Base-by-base conservation (phyloP, 140 eudicot species). In the Flaveria floridana region DNA sequence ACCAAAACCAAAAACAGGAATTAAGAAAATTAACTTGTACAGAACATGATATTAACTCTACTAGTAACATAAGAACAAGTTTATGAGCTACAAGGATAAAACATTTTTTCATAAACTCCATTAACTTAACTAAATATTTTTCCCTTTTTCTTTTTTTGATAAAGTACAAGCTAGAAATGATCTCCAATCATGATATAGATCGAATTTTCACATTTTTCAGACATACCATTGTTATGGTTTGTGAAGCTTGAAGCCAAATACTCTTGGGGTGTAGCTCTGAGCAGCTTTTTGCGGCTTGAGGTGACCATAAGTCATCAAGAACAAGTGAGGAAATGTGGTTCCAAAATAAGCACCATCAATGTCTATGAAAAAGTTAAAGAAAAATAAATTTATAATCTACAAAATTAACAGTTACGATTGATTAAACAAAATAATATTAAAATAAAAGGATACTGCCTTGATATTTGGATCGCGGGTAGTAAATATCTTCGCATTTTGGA, bases 371-470 rank as follows among this genome's bases (percentile, higher is more conserved):
- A 71, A 28, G 86, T 93, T 68, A 89, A 89, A 87, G 87, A 79
- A 76, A 76, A 80, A 37, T 68, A 78, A 8, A 10, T 2, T 56
- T 47, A 52, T 66, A 44, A 21, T 25, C 23, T n/a, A 12, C 16
- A 46, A 69, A 71, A 30, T 26, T 3, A 50, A 70, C 8, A 70
- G 2, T 23, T 15, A 48, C 8, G 6, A n/a, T n/a, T 65, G 16
- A 16, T 7, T 13, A 37, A n/a, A 34, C 48, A 16, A 8, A 8
- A 37, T n/a, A 34, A 65, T 37, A 34, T 14, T 37, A 2, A n/a
- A 11, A 14, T 19, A 28, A 57, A 89, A 90, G 97, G 99, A 94
- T 94, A 94, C 99, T 90, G 99, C 99, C 99, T 90, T 90, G 97
- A 86, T 90, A 94, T 72, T 94, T 94, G 77, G 99, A 94, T 74